Conservation (phyloP, 2,329 filamentous ascomycete genomes). For the Colletotrichum zoysiae region DNA sequence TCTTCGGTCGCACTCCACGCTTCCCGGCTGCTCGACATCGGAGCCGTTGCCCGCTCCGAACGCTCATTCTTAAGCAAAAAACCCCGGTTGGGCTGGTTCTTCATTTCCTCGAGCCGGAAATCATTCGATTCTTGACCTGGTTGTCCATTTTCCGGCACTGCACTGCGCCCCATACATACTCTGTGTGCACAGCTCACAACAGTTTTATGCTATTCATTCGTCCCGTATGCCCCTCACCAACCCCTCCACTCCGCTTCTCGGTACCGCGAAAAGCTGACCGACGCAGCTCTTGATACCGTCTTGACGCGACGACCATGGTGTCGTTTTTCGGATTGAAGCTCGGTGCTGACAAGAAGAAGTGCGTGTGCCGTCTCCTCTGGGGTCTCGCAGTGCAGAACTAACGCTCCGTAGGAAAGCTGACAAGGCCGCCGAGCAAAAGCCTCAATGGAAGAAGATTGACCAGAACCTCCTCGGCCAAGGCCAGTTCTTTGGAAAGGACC, state of each 20-base stretch:
- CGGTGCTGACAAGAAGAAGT: conserved; percentile 69
- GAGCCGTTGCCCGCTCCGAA: conserved; percentile 29
- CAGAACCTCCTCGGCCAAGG: conserved; percentile 51
- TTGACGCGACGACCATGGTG: conserved; percentile 59
- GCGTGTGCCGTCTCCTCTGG: not conserved
- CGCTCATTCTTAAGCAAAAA: not conserved
- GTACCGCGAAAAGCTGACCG: conserved; percentile 14
- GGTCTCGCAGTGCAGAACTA: not conserved
- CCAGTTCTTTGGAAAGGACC: conserved; percentile 53
- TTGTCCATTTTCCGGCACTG: conserved; percentile 12
- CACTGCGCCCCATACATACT: conserved; percentile 16
- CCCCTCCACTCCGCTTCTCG: conserved; percentile 20
- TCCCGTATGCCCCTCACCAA: conserved; percentile 34
- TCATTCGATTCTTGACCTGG: conserved; percentile 18
- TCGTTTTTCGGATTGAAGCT: conserved; percentile 71
- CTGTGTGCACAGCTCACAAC: conserved; percentile 34
- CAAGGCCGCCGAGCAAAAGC: conserved; percentile 43
- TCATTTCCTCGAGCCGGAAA: conserved; percentile 14
- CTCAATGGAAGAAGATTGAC: conserved; percentile 50
- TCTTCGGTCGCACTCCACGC: conserved; percentile 30
- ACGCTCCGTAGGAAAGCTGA: conserved; percentile 42
- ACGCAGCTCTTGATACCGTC: conserved; percentile 30
- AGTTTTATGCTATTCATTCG: conserved; percentile 28
- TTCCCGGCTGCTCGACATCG: conserved; percentile 21
- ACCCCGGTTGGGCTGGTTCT: conserved; percentile 6